Conservation (phyloP, 2,329 filamentous ascomycete genomes). For the Stachybotrys chlorohalonatus region DNA sequence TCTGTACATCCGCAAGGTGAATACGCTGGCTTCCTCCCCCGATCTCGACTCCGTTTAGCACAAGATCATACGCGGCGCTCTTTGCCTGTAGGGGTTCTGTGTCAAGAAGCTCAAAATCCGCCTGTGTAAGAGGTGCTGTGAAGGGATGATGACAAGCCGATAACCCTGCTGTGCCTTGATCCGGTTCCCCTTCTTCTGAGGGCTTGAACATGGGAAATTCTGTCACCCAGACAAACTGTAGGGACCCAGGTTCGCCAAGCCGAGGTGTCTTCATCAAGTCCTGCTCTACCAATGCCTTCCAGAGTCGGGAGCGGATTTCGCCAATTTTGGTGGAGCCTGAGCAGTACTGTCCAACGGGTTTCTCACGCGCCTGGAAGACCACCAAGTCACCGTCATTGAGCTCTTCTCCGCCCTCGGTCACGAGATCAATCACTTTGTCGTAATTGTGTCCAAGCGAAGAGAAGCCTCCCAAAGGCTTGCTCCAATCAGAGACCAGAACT, state of each 20-base stretch:
- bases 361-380: slow-evolving; percentile 68
- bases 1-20: slow-evolving; percentile 73
- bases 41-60: slow-evolving; percentile 90
- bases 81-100: slow-evolving; percentile 61
- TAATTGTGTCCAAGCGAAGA: slow-evolving; percentile 61
- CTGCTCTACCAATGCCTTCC: slow-evolving; percentile 58
- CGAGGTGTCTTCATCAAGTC: slow-evolving; percentile 40
- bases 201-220: slow-evolving; percentile 92
- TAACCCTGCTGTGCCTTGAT: slow-evolving; percentile 73
- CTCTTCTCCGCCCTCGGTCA: slow-evolving; percentile 28
- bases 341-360: slow-evolving; percentile 45
- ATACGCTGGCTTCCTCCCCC: slow-evolving; percentile 91
- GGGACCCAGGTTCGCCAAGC: slow-evolving; percentile 24
- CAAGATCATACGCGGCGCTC: slow-evolving; percentile 91
- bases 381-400: slow-evolving; percentile 61
- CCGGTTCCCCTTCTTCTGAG: slow-evolving; percentile 51
- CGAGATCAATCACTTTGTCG: slow-evolving; percentile 42
- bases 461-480: slow-evolving; percentile 67
- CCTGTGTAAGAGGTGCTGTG: slow-evolving; percentile 67
- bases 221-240: slow-evolving; percentile 76
- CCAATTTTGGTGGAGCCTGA: slow-evolving; percentile 62
- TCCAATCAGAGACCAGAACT: slow-evolving; percentile 65
- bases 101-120: slow-evolving; percentile 66
- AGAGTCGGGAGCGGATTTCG: slow-evolving; percentile 60
- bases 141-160: slow-evolving; percentile 92